phyloP scores from a whole-genome alignment of 176 grass and related monocot genomes.

The Bromus sterilis region DNA sequence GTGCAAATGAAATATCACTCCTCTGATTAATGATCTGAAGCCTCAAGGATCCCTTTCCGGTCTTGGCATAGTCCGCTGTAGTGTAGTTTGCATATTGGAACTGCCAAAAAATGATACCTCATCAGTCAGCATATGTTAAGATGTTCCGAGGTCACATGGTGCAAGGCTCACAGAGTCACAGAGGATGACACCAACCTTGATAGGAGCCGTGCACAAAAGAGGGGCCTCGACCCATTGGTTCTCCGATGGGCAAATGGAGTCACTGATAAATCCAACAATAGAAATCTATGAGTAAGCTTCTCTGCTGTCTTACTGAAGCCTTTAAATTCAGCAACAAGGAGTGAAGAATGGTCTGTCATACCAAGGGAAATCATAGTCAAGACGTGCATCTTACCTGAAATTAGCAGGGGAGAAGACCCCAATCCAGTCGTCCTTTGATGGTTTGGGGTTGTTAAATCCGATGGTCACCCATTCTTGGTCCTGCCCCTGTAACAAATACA shows the following conservation, averaged over 20 bases:
- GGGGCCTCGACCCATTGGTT: slow-evolving; percentile 58
- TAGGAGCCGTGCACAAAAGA: slow-evolving; percentile 81
- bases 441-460: slow-evolving; percentile 42
- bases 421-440: slow-evolving; percentile 81
- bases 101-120: slow-evolving; percentile 36
- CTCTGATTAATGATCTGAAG: slow-evolving; percentile 93
- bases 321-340: neutral
- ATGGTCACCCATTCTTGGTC: slow-evolving; percentile 79
- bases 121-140: neutral
- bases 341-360: neutral
- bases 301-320: neutral
- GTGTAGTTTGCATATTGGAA: slow-evolving; percentile 79
- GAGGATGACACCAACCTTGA: slow-evolving; percentile 48
- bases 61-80: slow-evolving; percentile 40
- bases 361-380: neutral
- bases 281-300: neutral
- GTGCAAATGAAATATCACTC: slow-evolving; percentile 77
- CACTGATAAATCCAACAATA: slow-evolving; percentile 31
- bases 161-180: neutral
- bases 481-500: slow-evolving; percentile 38
- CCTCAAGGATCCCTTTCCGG: slow-evolving; percentile 67
- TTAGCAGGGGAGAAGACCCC: slow-evolving; percentile 90
- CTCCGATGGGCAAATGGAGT: slow-evolving; percentile 56
- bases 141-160: neutral
- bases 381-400: slow-evolving; percentile 61